Conservation (phyloP, 108 stramenopile species). For the Bacterosira constricta region DNA sequence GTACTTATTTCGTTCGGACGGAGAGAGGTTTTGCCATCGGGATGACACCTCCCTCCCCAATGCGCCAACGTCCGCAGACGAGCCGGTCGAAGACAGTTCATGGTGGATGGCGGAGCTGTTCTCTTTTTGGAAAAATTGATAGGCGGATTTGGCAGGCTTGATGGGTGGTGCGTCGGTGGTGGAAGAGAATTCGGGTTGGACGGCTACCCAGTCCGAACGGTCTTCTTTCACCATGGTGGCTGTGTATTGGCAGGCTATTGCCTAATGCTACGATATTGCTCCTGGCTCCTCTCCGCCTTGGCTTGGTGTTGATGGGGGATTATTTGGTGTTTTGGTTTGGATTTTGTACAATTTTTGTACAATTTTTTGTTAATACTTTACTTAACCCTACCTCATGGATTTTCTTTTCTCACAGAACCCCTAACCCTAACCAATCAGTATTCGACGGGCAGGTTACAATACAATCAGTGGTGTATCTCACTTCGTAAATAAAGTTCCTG, state of each 20-base stretch:
- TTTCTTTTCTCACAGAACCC: too few relatives aligned
- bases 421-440: too few relatives aligned
- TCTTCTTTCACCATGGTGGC: constrained; percentile 75
- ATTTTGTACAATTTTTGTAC: neutral
- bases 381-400: too few relatives aligned
- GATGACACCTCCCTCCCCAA: constrained; percentile 62
- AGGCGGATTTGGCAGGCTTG: constrained; percentile 70
- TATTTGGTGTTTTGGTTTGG: neutral
- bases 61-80: constrained; percentile 60
- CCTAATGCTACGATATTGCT: too few relatives aligned
- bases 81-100: constrained; percentile 40
- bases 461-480: too few relatives aligned
- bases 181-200: constrained; percentile 65
- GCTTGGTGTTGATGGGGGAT: too few relatives aligned
- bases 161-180: constrained; percentile 31
- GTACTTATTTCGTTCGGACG: constrained; percentile 46
- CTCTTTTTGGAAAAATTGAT: constrained; percentile 70
- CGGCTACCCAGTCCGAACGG: constrained; percentile 85
- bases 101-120: constrained; percentile 58
- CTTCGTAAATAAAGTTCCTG: too few relatives aligned
- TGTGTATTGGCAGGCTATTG: too few relatives aligned
- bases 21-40: constrained; percentile 59
- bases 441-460: too few relatives aligned
- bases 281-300: too few relatives aligned
- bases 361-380: too few relatives aligned